phyloP scores from a whole-genome alignment of 169 alveolate species.

The Theileria luwenshuni region DNA sequence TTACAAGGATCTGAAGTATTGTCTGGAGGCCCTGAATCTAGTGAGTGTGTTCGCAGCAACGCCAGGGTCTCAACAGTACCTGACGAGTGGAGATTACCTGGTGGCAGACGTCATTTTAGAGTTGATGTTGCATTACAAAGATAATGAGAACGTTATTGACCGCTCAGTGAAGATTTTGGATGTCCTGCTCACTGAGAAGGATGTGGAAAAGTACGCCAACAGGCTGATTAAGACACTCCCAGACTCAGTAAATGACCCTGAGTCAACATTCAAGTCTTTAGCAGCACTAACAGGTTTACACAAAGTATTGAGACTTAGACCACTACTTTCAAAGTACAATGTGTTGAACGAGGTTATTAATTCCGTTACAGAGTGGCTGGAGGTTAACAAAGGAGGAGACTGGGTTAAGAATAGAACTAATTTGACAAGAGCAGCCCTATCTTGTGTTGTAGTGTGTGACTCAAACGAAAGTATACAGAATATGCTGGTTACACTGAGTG shows the following conservation, averaged over 20 bases:
- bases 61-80: conserved; percentile 77
- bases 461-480: conserved; percentile 43
- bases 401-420: conserved; percentile 79
- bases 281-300: conserved; percentile 90
- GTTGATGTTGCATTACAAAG: conserved; percentile 87
- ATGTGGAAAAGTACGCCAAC: conserved; percentile 80
- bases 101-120: conserved; percentile 83
- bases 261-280: conserved; percentile 80
- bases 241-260: conserved; percentile 76
- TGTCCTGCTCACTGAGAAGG: conserved; percentile 85
- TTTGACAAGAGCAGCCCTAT: conserved; percentile 80
- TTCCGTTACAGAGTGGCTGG: conserved; percentile 80
- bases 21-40: conserved; percentile 82
- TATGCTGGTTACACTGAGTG: conserved; percentile 42
- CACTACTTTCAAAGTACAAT: conserved; percentile 59
- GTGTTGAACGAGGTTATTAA: conserved; percentile 69
- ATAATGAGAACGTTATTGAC: conserved; percentile 78
- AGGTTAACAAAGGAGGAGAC: conserved; percentile 56
- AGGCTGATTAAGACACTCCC: conserved; percentile 73
- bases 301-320: conserved; percentile 76
- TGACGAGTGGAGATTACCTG: conserved; percentile 77
- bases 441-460: conserved; percentile 72
- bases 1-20: conserved; percentile 73
- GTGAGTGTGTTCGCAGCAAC: conserved; percentile 80
- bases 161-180: conserved; percentile 84